phyloP scores from a whole-genome alignment of 441 rosid genomes.

The Mallotus repandus region DNA sequence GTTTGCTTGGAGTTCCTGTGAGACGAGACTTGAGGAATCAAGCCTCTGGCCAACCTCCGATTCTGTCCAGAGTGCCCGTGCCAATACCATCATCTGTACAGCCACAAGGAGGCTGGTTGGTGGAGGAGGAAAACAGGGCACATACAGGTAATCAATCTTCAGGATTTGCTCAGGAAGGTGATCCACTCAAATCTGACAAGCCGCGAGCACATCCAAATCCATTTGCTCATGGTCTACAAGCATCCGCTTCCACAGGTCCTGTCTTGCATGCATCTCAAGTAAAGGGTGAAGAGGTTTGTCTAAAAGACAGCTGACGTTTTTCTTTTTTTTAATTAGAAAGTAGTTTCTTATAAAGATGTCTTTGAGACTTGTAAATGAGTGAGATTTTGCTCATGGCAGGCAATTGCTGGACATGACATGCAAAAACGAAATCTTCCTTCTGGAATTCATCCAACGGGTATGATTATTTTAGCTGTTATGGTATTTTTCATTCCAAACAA shows the following conservation, averaged over 20 bases:
- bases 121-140: constrained; percentile 47
- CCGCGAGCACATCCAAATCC: constrained; percentile 39
- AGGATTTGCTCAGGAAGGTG: constrained; percentile 35
- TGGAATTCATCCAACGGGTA: constrained; percentile 63
- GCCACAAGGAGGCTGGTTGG: constrained; percentile 65
- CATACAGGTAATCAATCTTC: constrained; percentile 28
- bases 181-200: constrained; percentile 43
- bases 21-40: constrained; percentile 63
- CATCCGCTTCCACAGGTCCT: constrained; percentile 38
- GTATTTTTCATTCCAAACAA: neutral
- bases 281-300: constrained; percentile 65
- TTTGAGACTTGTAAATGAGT: constrained; percentile 10
- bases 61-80: constrained; percentile 50
- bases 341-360: neutral
- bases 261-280: constrained; percentile 39
- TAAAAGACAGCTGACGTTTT: constrained; percentile 12
- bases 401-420: constrained; percentile 41
- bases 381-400: constrained; percentile 41
- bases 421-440: constrained; percentile 45
- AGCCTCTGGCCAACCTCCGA: constrained; percentile 56
- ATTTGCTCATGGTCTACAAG: constrained; percentile 34
- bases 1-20: constrained; percentile 76
- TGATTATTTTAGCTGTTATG: constrained; percentile 15
- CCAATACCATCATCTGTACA: constrained; percentile 40
- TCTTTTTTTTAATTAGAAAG: constrained; percentile 15